Evolutionary conservation across 108 stramenopile genomes (phyloP).

Genomic region (Fistulifera pelliculosa): DNA sequence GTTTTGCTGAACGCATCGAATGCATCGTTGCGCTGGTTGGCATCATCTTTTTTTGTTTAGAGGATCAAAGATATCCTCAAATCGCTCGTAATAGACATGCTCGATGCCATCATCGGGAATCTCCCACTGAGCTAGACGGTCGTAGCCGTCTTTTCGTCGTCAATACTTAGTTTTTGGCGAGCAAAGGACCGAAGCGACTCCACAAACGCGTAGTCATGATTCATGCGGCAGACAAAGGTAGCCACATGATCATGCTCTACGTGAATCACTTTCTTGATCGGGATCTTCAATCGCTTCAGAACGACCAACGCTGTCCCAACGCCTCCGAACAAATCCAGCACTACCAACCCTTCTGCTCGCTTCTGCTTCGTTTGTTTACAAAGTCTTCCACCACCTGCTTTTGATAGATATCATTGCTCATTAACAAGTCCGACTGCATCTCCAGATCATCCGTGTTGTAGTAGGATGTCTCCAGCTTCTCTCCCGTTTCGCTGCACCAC

Average conservation of each 20-base stretch:
- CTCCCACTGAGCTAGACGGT: no score
- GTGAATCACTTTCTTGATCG: conserved; percentile 24
- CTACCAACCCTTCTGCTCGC: neutral
- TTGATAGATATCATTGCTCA: no score
- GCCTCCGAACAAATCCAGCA: conserved; percentile 18
- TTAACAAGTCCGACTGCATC: no score
- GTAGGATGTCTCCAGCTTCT: no score
- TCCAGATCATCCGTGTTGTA: no score
- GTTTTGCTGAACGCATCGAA: no score
- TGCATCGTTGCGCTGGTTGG: no score
- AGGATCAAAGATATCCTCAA: neutral
- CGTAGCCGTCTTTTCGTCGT: neutral
- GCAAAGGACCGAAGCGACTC: neutral
- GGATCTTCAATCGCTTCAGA: conserved; percentile 15
- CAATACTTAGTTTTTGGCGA: neutral
- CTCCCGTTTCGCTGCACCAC: no score
- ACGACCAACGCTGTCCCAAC: conserved; percentile 8
- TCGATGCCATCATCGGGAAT: no score
- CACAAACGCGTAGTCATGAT: conserved; percentile 30
- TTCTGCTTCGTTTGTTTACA: no score
- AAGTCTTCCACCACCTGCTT: no score
- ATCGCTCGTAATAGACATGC: conserved; percentile 1
- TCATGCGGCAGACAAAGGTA: conserved; percentile 27
- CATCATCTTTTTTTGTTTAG: neutral
- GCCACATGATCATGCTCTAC: conserved; percentile 33